Conservation (phyloP, 169 alveolate species). For the Cyclospora cayetanensis region DNA sequence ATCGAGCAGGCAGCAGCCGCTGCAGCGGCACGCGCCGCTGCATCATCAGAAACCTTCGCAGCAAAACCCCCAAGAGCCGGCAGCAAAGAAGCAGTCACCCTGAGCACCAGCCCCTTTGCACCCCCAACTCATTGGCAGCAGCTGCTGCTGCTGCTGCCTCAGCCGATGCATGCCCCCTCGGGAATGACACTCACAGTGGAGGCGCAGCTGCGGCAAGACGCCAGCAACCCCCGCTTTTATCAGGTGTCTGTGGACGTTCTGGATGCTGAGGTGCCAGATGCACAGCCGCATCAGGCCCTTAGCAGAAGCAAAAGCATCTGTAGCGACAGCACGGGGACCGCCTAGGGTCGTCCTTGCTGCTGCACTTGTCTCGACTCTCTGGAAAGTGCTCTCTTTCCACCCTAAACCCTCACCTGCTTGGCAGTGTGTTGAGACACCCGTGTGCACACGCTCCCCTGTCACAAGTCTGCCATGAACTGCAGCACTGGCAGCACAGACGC, state of each 20-base stretch:
- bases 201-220: neutral
- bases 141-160: conserved; percentile 6
- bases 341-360: too few relatives aligned
- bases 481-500: too few relatives aligned
- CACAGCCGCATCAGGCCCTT: neutral
- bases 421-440: too few relatives aligned
- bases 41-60: neutral
- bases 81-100: neutral
- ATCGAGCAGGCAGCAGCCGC: neutral
- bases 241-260: conserved; percentile 29
- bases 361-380: too few relatives aligned
- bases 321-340: neutral
- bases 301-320: neutral
- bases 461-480: too few relatives aligned
- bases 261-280: conserved; percentile 18
- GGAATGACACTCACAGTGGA: neutral
- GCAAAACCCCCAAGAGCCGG: neutral
- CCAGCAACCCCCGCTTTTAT: neutral
- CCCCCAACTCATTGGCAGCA: conserved; percentile 36
- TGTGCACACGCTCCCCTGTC: too few relatives aligned
- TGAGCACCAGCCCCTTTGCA: conserved; percentile 26
- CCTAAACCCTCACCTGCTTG: too few relatives aligned
- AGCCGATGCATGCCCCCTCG: neutral
- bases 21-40: neutral
- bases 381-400: too few relatives aligned